Evolutionary conservation across 2,329 filamentous ascomycete genomes (phyloP), one percentile per base, ranked within the genome.

Genomic region (Pseudogymnoascus sp.): DNA sequence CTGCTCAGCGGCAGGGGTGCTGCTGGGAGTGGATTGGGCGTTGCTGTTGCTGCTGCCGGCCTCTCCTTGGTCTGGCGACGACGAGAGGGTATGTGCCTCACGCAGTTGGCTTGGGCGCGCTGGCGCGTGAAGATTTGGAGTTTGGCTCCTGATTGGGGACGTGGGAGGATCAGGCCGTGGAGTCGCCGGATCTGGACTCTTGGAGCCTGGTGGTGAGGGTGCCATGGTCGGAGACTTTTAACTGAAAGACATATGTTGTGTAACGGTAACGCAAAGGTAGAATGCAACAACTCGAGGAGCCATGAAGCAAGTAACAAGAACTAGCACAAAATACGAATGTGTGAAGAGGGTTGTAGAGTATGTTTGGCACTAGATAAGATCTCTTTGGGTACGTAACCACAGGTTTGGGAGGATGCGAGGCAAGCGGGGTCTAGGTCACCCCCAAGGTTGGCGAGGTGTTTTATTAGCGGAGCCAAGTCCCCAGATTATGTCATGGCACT

Each of bases 81-180:
- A 39, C 6, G 67, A 60, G 15, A 69, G 9, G 1, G 68, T 68
- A 15, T 70, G 68, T 10, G 67, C 64, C 67, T 69, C 70, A 13
- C 70, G 68, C 57, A 72, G 60, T 58, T 66, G 63, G 59, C 68
- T 70, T 24, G 70, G 70, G 11, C 63, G 67, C 58, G 62, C 58
- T 11, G 70, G 70, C 9, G 68, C 67, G 61, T 70, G 68, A 54
- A 35, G 26, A 54, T 54, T 54, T 35, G 47, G 29, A 6, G 47
- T 33, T 54, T 54, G 47, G 29, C 29, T 54, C n/a, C 47, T 33
- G 13, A 54, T 54, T 54, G 47, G 35, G 47, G 47, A 15, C 29
- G 47, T 33, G 13, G 47, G 47, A 54, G 47, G 47, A 9, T 54
- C 47, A 11, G 47, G 29, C 5, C 26, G 26, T 54, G 47, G 47